A percentile compares a stretch with the other conserved stretches of the same genome.
Evolutionary conservation across 2,329 filamentous ascomycete species (phyloP).

Genomic region (Botryosphaeria dothidea): DNA sequence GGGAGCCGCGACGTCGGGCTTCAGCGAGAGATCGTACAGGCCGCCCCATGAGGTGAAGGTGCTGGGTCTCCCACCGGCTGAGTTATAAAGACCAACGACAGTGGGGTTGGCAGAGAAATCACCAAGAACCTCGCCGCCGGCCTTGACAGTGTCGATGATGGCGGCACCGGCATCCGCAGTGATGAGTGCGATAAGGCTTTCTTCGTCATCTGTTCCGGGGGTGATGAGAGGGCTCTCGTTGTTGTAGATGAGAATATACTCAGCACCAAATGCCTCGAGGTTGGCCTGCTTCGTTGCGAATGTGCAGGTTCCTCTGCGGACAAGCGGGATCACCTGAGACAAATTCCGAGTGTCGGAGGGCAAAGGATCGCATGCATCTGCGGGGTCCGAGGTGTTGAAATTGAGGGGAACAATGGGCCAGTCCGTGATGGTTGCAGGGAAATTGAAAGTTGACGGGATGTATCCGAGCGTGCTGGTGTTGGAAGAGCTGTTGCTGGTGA

Average conservation of each 20-base stretch:
- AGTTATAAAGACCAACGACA: constrained; percentile 22
- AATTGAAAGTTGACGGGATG: constrained; percentile 38
- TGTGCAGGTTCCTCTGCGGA: constrained; percentile 60
- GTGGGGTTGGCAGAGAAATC: constrained; percentile 15
- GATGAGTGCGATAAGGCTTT: constrained; percentile 26
- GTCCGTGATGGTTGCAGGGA: constrained; percentile 29
- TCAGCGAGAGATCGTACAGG: constrained; percentile 59
- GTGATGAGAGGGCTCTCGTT: constrained; percentile 32
- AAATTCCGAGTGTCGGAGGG: constrained; percentile 59
- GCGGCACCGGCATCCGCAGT: constrained; percentile 23
- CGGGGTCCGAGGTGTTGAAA: constrained; percentile 50
- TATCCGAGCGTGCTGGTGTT: constrained; percentile 29
- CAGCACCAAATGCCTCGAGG: constrained; percentile 56
- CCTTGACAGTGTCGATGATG: constrained; percentile 4
- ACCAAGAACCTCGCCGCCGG: neutral
- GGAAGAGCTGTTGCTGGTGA: constrained; percentile 28
- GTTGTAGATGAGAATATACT: constrained; percentile 65
- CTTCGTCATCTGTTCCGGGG: constrained; percentile 24
- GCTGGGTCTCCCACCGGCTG: constrained; percentile 53
- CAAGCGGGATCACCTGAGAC: constrained; percentile 58
- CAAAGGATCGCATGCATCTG: constrained; percentile 55
- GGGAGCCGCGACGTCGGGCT: constrained; percentile 58
- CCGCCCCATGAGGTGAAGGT: constrained; percentile 62
- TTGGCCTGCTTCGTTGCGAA: constrained; percentile 58
- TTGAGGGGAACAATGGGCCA: constrained; percentile 47